Conservation (phyloP, 371 early-diverging fungal genomes). For the Dichotomocladium elegans region DNA sequence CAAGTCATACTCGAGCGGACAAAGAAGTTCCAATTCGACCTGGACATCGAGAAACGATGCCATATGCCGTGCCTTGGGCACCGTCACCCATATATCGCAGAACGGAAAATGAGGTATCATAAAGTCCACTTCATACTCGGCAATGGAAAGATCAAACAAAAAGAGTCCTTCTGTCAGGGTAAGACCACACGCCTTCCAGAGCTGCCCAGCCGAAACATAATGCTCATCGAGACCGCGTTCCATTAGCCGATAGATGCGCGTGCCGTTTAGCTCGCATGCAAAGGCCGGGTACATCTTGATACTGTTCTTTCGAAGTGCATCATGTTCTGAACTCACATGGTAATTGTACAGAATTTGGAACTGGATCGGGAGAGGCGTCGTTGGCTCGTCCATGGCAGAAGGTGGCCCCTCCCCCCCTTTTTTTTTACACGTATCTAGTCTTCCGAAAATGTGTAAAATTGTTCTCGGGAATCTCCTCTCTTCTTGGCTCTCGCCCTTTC, state of each 20-base stretch:
- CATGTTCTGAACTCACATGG: conserved; percentile 13
- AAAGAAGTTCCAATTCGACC: conserved; percentile 14
- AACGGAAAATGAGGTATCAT: conserved; percentile 33
- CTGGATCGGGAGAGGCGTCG: conserved; percentile 15
- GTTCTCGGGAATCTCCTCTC: too few species aligned
- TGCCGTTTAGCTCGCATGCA: conserved; percentile 23
- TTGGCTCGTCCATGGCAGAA: neutral
- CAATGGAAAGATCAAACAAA: conserved; percentile 25
- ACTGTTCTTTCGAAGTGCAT: conserved; percentile 14
- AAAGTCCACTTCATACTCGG: conserved; percentile 41
- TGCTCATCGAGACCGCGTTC: conserved; percentile 32
- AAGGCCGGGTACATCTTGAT: conserved; percentile 36
- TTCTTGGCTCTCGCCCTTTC: too few species aligned
- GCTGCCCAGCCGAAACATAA: conserved; percentile 34
- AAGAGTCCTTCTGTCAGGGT: conserved; percentile 42
- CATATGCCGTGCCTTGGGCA: conserved; percentile 29
- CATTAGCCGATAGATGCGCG: conserved; percentile 34
- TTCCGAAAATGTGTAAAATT: too few species aligned
- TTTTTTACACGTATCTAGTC: too few species aligned
- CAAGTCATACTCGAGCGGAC: conserved; percentile 10
- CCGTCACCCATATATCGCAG: conserved; percentile 39
- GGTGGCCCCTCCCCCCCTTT: too few species aligned
- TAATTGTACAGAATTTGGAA: conserved; percentile 36
- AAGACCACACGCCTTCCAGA: conserved; percentile 38
- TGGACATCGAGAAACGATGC: conserved; percentile 27